Evolutionary conservation across 805 yeast genomes (phyloP), one percentile per base, ranked within the genome.

Genomic region (Clavispora fructus): DNA sequence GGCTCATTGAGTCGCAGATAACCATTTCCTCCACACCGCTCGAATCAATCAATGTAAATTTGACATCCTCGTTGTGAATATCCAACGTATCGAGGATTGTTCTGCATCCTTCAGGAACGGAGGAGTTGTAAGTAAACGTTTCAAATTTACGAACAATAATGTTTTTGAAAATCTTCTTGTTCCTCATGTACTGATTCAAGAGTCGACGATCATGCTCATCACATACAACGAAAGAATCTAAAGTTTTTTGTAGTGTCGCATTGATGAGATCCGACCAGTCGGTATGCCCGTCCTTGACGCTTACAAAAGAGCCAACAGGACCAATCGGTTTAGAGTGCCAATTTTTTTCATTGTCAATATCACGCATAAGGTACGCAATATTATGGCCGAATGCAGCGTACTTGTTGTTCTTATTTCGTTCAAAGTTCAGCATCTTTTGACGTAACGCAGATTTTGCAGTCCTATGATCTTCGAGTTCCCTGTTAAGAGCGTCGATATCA

Each of bases 261-360:
- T 87, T 95, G 7, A 91, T 59, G 5, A 85, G 62, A 23, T 75
- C 75, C 6, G 74, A 65, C 89, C 89, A 91, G 27, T 68, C 60
- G 17, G 71, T 64, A 54, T 64, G 78, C 8, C 75, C 81, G 1
- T 66, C 60, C 56, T 80, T 85, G 12, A 92, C 68, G 5, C 77
- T 69, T 2, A 89, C 69, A 48, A 67, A 66, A 4, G 71, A 53
- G 1, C 96, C 97, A 2, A 92, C 51, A 0, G 99, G 99, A 0
- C 98, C 98, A 14, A 84, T 62, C 0, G 96, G 95, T 31, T 57
- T 58, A 2, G 62, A 55, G 14, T 71, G 73, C 72, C 74, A 71
- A 7, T 48, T 44, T 2, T 35, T 41, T n/a, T 44, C 53, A 7
- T 45, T 40, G 12, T 67, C 67, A 17, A 53, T 75, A 6, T 68